Percentiles rank a stretch among this genome's conserved stretches.
These are phyloP conservation scores for Coniochaeta hoffmannii DNA, from an alignment of 2,329 filamentous ascomycete genomes.

Conservation along the genomic window DNA sequence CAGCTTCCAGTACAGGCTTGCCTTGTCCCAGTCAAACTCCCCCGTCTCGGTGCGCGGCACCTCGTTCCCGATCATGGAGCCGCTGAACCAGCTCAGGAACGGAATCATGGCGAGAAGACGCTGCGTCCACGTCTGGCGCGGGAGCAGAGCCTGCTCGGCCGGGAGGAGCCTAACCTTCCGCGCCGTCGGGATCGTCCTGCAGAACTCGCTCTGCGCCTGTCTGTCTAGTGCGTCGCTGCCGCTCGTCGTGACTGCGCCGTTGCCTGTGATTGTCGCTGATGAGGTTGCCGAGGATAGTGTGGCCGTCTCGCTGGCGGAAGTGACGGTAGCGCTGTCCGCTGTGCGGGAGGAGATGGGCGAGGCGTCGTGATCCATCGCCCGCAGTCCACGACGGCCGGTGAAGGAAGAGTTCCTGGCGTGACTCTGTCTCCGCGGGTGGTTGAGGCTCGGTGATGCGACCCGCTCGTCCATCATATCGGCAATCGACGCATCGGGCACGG, in stretches of 20 bases:
- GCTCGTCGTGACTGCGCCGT: neutral
- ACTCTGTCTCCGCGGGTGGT: neutral
- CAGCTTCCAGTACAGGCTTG: constrained; percentile 60
- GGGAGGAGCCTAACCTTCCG: constrained; percentile 58
- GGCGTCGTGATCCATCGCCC: constrained; percentile 18
- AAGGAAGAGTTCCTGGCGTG: constrained; percentile 1
- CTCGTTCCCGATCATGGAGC: constrained; percentile 65
- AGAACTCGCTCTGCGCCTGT: constrained; percentile 33
- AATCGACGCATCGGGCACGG: constrained; percentile 43
- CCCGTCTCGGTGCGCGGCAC: constrained; percentile 67
- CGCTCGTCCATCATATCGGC: constrained; percentile 26
- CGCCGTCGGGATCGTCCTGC: constrained; percentile 59
- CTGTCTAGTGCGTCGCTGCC: neutral
- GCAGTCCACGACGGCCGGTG: neutral
- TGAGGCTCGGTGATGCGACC: constrained; percentile 10
- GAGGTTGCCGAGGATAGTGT: constrained; percentile 29
- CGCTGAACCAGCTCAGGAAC: constrained; percentile 65
- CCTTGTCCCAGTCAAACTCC: constrained; percentile 67
- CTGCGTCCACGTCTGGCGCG: constrained; percentile 58
- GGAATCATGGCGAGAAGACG: constrained; percentile 59
- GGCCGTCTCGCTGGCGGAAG: constrained; percentile 26
- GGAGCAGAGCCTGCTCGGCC: constrained; percentile 62
- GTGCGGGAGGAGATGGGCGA: constrained; percentile 48
- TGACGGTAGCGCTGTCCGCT: constrained; percentile 48
- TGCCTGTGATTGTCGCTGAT: neutral